Conservation (phyloP, 352 stramenopile genomes). For the Peronospora destructor region DNA sequence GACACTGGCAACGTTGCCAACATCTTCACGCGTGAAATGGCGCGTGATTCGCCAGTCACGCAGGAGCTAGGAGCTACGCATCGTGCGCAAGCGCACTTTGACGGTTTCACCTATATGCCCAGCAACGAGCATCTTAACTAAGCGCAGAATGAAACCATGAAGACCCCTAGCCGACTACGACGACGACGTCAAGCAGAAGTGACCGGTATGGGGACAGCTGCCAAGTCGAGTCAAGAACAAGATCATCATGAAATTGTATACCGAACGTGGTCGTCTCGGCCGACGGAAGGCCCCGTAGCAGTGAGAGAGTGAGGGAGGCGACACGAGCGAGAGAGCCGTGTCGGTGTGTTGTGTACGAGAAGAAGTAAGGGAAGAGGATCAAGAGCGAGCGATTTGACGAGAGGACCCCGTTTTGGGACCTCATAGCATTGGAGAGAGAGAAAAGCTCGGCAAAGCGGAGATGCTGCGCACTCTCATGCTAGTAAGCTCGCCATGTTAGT, state of each 20-base stretch:
- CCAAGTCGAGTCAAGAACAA: slow-evolving; percentile 13
- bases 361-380: slow-evolving; percentile 18
- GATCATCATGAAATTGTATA: slow-evolving; percentile 17
- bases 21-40: slow-evolving; percentile 80
- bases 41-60: slow-evolving; percentile 84
- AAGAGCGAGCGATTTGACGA: slow-evolving; percentile 20
- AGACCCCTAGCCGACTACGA: slow-evolving; percentile 26
- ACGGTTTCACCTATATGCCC: slow-evolving; percentile 91
- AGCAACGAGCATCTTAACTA: slow-evolving; percentile 47
- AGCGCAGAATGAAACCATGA: slow-evolving; percentile 19
- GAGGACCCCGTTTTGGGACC: slow-evolving; percentile 2
- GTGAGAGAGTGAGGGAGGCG: slow-evolving; percentile 20
- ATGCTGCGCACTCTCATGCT: slow-evolving; percentile 8
- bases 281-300: slow-evolving; percentile 14
- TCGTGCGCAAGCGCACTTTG: slow-evolving; percentile 83
- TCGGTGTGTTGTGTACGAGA: slow-evolving; percentile 34
- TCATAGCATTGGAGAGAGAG: slow-evolving; percentile 3
- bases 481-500: slow-evolving; percentile 27
- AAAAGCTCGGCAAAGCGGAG: slow-evolving; percentile 13
- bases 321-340: slow-evolving; percentile 36
- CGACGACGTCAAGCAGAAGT: slow-evolving; percentile 19
- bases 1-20: slow-evolving; percentile 85
- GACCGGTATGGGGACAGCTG: slow-evolving; percentile 23
- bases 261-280: slow-evolving; percentile 6
- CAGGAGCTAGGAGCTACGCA: slow-evolving; percentile 79